phyloP scores from a whole-genome alignment of 2,329 filamentous ascomycete genomes.

The Fusarium sp. region DNA sequence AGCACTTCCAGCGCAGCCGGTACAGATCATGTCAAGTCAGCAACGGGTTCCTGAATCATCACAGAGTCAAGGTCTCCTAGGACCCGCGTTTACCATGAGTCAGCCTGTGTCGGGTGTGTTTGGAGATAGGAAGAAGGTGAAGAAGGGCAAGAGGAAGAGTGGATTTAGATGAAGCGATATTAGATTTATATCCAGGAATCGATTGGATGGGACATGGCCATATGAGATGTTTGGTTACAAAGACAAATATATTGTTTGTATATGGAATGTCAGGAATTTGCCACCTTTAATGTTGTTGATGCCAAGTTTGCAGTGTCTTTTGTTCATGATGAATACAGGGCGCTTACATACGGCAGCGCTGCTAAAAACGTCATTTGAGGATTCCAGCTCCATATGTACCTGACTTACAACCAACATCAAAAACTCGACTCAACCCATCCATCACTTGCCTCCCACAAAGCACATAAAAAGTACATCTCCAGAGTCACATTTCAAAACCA shows the following conservation, averaged over 20 bases:
- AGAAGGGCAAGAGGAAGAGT: slow-evolving; percentile 55
- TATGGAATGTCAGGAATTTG: not conserved
- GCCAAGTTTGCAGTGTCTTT: not conserved
- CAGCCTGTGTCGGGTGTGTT: slow-evolving; percentile 57
- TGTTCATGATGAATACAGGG: slow-evolving; percentile 22
- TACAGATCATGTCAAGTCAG: slow-evolving; percentile 51
- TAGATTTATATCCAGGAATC: not conserved
- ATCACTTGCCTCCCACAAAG: not conserved
- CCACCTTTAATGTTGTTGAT: not conserved
- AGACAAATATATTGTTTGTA: not conserved
- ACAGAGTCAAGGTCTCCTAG: slow-evolving; percentile 45
- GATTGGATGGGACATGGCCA: not conserved
- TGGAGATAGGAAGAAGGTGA: slow-evolving; percentile 55
- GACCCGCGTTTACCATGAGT: slow-evolving; percentile 53
- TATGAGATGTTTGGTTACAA: not conserved
- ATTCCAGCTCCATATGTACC: slow-evolving; percentile 15
- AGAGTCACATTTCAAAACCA: not conserved
- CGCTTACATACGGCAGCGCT: slow-evolving; percentile 17
- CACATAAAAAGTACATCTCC: not conserved
- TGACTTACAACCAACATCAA: slow-evolving; percentile 36
- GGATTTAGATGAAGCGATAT: slow-evolving; percentile 50
- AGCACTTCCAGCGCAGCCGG: slow-evolving; percentile 28
- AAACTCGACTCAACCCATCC: not conserved
- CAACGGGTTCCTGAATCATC: slow-evolving; percentile 46
- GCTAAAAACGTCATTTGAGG: slow-evolving; percentile 37